Percentiles rank a stretch among this genome's conserved stretches.
Conservation (phyloP, 2,329 filamentous ascomycete genomes). For the Fusarium concolor region DNA sequence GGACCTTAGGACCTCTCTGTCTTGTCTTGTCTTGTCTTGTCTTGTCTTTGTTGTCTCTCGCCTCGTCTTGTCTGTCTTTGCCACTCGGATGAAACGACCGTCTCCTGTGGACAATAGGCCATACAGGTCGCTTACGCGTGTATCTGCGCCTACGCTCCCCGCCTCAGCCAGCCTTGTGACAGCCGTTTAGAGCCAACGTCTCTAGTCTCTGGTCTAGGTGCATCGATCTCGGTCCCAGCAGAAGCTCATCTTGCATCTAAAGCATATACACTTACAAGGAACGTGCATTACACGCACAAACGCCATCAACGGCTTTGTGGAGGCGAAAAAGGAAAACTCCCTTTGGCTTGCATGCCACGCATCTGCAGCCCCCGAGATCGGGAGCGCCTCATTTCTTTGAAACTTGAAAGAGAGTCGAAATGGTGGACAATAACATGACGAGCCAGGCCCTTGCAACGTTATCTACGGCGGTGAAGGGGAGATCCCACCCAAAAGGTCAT, state of each 20-base stretch:
- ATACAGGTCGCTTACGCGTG: background rate
- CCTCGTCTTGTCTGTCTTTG: conserved; percentile 21
- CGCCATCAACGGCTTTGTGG: conserved; percentile 33
- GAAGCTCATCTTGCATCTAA: conserved; percentile 41
- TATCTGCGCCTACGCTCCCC: conserved; percentile 15
- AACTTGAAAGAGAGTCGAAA: background rate
- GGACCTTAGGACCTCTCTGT: background rate
- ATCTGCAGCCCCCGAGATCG: conserved; percentile 19
- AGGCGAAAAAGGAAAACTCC: conserved; percentile 17
- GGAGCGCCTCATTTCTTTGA: conserved; percentile 8
- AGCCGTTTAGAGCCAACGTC: conserved; percentile 14
- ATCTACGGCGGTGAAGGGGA: conserved; percentile 31
- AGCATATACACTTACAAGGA: conserved; percentile 19
- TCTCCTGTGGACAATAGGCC: conserved; percentile 3
- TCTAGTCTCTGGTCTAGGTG: conserved; percentile 15
- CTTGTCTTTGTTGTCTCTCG: conserved; percentile 19
- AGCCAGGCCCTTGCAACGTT: conserved; percentile 17
- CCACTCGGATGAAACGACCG: conserved; percentile 41
- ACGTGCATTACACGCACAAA: conserved; percentile 32
- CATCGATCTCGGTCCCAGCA: conserved; percentile 31
- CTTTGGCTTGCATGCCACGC: conserved; percentile 33
- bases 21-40: background rate
- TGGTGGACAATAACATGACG: conserved; percentile 8
- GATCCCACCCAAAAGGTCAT: conserved; percentile 18
- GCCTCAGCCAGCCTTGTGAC: conserved; percentile 32